Evolutionary conservation across 805 yeast species (phyloP), one percentile per base, ranked within the genome.

Genomic region (Sugiyamaella valdiviana): DNA sequence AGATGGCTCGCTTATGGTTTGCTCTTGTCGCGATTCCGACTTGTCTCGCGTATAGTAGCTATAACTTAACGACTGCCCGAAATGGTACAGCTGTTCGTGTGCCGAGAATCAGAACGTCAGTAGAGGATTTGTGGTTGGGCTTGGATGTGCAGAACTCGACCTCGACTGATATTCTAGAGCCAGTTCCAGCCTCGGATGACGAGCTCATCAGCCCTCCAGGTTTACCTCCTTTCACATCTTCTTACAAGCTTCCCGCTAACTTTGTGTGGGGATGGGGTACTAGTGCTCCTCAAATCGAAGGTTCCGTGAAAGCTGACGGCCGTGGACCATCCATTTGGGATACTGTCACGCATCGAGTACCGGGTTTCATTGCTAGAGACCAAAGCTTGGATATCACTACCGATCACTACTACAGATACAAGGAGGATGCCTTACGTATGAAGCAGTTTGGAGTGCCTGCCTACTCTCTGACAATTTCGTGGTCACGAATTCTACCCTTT

Each of bases 251-350:
- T 7, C 60, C 59, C 5, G 14, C 26, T 5, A 51, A 44, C 39
- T 57, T 57, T 36, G 41, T 53, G 16, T 57, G 58, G 52, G 70
- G 70, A 2, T 64, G 64, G 50, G 68, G 68, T 10, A 62, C 67
- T 12, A 61, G 69, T 16, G 67, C 69, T 14, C 59, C 63, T 21
- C 72, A 67, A 54, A 60, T 66, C 41, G 71, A 67, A 55, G 71
- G 70, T 19, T 69, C 71, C 6, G 58, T 61, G 23, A 61, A 62
- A 22, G 66, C 59, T 24, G 67, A 67, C 46, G 66, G 67, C 6
- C 57, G 66, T 40, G 55, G 64, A 2, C 71, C 69, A 12, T 53
- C 66, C 10, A 52, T 64, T 21, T 55, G 60, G 59, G 71, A 67
- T 49, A 50, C 39, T 15, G 53, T 51, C 19, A 48, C 56, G 3